phyloP scores from a whole-genome alignment of 768 basidiomycete genomes.

The Phallus indusiatus region DNA sequence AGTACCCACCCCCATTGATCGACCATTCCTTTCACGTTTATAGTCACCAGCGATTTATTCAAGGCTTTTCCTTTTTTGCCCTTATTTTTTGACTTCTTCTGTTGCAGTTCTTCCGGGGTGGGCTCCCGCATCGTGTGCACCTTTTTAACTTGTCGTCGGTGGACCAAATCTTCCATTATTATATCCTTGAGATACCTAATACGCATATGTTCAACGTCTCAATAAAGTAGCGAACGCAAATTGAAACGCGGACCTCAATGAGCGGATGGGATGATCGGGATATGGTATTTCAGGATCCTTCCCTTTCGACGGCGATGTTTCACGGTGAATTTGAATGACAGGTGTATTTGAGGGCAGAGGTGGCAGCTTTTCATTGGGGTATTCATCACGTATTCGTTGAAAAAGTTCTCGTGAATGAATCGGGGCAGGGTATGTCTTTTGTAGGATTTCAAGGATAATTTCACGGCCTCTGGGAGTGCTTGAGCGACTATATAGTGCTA shows the following conservation, averaged over 20 bases:
- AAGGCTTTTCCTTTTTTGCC: not conserved
- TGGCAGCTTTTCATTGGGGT: not conserved
- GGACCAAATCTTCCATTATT: slow-evolving; percentile 4
- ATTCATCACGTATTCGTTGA: slow-evolving; percentile 4
- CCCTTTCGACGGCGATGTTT: not conserved
- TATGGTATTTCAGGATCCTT: not conserved
- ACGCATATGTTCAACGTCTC: not conserved
- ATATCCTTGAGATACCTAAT: slow-evolving; percentile 3
- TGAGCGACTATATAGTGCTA: not conserved
- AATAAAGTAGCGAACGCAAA: not conserved
- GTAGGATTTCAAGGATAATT: slow-evolving; percentile 4
- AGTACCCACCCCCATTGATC: slow-evolving; percentile 8
- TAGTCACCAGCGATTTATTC: not conserved
- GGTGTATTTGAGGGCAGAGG: not conserved
- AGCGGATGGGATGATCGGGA: slow-evolving; percentile 9
- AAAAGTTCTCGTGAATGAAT: not conserved
- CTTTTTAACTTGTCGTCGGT: not conserved
- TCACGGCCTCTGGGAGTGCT: slow-evolving; percentile 4
- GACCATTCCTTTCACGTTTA: slow-evolving; percentile 5
- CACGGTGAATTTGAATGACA: not conserved
- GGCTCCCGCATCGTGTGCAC: slow-evolving; percentile 7
- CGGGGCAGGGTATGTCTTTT: not conserved
- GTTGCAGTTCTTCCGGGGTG: slow-evolving; percentile 3
- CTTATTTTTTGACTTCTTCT: not conserved
- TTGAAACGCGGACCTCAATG: not conserved